Evolutionary conservation across 306 rosid species (phyloP).

Genomic region (Cucurbita moschata): DNA sequence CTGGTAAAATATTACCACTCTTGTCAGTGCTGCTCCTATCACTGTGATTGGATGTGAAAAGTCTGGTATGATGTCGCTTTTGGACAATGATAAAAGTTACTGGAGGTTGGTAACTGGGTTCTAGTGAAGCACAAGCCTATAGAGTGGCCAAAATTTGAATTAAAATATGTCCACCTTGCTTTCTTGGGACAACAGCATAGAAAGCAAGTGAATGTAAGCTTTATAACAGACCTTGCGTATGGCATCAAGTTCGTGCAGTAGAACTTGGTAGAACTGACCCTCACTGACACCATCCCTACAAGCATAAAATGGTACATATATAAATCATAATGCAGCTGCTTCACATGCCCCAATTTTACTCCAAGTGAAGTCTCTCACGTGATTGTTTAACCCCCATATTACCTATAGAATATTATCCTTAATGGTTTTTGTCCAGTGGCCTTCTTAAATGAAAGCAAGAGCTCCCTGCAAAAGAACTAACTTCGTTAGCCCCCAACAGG

Average conservation of each 20-base stretch:
- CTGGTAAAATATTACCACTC: slow-evolving; percentile 72
- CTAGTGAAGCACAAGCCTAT: slow-evolving; percentile 72
- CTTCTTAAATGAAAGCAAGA: slow-evolving; percentile 79
- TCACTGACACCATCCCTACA: slow-evolving; percentile 60
- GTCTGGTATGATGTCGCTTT: slow-evolving; percentile 64
- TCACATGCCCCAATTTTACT: neutral
- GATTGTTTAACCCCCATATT: neutral
- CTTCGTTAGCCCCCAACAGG: neutral
- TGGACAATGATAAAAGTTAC: slow-evolving; percentile 78
- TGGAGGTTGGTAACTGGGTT: slow-evolving; percentile 68
- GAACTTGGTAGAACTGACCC: slow-evolving; percentile 70
- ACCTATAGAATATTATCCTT: slow-evolving; percentile 89
- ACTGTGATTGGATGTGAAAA: slow-evolving; percentile 44
- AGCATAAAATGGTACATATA: neutral
- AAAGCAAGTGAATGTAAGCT: neutral
- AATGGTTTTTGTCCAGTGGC: slow-evolving; percentile 95
- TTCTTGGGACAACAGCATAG: neutral
- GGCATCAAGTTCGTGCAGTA: slow-evolving; percentile 62
- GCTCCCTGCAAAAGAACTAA: slow-evolving; percentile 12
- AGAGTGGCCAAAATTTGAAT: slow-evolving; percentile 1
- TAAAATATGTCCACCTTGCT: neutral
- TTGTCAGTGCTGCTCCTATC: slow-evolving; percentile 39
- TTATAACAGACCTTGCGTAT: slow-evolving; percentile 39
- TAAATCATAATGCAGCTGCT: neutral
- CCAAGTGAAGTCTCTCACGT: neutral